Evolutionary conservation across 768 basidiomycete genomes (phyloP), one percentile per base, ranked within the genome.

Genomic region (Kondoa subrosea): DNA sequence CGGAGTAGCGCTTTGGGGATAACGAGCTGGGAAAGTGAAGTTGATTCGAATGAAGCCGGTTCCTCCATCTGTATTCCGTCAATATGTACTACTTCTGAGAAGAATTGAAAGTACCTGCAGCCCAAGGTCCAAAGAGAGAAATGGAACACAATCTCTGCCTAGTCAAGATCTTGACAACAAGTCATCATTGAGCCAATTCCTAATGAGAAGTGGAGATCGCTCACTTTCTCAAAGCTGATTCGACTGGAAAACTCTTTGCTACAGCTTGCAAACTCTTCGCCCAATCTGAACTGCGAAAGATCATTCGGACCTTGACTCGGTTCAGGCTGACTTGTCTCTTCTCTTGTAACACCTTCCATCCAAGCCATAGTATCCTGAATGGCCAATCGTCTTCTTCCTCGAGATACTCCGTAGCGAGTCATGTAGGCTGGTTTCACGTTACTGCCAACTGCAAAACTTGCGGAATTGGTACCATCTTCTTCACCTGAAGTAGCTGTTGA

Each of bases 191-290:
- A 68, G 66, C 29, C 15, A 58, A n/a, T 3, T 16, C 58, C 8
- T 25, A 58, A 56, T 30, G 32, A 15, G 40, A 4, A 1, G 66
- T 62, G 29, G 4, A 40, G 32, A 29, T 29, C 59, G 32, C 31
- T 56, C 50, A 69, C 69, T 66, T 69, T 69, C 34, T 69, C 69
- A 56, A 69, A 69, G 21, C 66, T 65, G 34, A 69, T 60, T 29
- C 60, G 57, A 27, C 62, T 57, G n/a, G 60, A 32, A 32, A 69
- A 62, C 4, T 33, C 40, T 57, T 65, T 68, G 4, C 58, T 65
- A 27, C 61, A 32, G 32, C 58, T 34, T 17, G 69, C 67, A 56
- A 69, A 57, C 65, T 69, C 69, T 27, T 69, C 69, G 29, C 63
- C 57, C 3, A 69, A 27, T 27, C 65, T 57, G 31, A 34, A 40